These are phyloP conservation scores for Cryomyces antarcticus DNA, from an alignment of 495 filamentous ascomycete species.

Conservation along the genomic window DNA sequence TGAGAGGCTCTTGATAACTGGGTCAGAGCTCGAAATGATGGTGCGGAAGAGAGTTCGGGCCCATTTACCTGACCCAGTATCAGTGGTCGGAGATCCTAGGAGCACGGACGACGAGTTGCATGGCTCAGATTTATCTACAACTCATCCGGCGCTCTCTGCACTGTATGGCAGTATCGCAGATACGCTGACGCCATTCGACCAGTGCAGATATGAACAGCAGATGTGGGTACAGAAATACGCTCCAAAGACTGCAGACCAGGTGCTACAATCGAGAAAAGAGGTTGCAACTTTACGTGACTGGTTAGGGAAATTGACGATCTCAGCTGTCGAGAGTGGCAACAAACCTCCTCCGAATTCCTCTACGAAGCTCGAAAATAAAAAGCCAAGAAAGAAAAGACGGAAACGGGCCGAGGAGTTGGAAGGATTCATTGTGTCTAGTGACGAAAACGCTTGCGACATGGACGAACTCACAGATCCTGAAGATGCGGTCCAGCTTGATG, in stretches of 20 bases:
- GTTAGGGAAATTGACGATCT: conserved; percentile 56
- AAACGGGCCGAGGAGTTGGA: conserved; percentile 44
- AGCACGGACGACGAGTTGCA: too few relatives aligned
- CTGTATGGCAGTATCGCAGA: conserved; percentile 37
- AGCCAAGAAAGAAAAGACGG: conserved; percentile 39
- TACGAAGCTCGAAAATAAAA: conserved; percentile 19
- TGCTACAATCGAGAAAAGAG: conserved; percentile 60
- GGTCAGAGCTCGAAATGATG: conserved; percentile 8
- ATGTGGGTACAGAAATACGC: conserved; percentile 81
- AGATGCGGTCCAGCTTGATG: conserved; percentile 18
- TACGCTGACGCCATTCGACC: conserved; percentile 62
- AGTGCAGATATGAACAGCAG: conserved; percentile 45
- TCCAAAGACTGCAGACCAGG: conserved; percentile 43
- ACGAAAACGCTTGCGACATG: conserved; percentile 61
- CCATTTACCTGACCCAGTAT: background rate
- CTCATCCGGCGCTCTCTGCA: conserved; percentile 37
- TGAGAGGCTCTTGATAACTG: conserved; percentile 13
- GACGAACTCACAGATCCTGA: conserved; percentile 50
- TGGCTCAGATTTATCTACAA: conserved; percentile 1
- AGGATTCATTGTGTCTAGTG: conserved; percentile 70
- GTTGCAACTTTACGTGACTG: conserved; percentile 57
- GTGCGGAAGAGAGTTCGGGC: conserved; percentile 3
- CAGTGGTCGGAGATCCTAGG: background rate
- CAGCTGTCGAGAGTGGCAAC: conserved; percentile 47
- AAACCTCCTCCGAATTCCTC: conserved; percentile 6